Base-by-base conservation (phyloP, 441 rosid genomes). In the Euphorbia celastroides region DNA sequence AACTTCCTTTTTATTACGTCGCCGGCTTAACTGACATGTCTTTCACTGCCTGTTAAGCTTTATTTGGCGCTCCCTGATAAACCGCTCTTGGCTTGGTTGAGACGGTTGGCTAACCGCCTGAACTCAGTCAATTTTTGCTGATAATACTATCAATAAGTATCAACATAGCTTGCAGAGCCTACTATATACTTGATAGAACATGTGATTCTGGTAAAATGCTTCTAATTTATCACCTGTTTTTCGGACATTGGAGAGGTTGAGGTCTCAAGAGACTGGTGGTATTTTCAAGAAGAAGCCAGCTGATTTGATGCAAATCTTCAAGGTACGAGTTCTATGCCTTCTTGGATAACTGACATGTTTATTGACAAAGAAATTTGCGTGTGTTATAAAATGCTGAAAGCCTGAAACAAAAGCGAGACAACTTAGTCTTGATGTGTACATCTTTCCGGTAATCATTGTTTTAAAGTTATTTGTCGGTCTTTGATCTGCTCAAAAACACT, bases 231-330 rank as follows among this genome's bases (percentile, higher is more conserved):
- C 16, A 16, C 41, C 58, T 65, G 2, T 62, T 74, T 74, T 69
- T 54, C 87, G 92, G 99, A 89, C 95, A 57, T 92, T 95, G 99
- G 99, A 95, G 80, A 87, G 97, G 74, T 78, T 92, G 77, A 87
- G 99, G 77, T 83, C 82, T 75, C 78, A 84, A 5, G 98, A 92
- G 79, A 83, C 84, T 73, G 88, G 97, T 71, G 88, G 97, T 71
- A 79, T 87, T 57, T 94, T 94, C 75, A 34, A 34, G 38, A 93
- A 78, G 79, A 94, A 87, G 79, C 99, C 99, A 31, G 79, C 89
- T 54, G 98, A 95, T 79, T 72, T 92, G 38, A 88, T 95, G 94
- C 99, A 92, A 81, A 92, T 95, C 42, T 90, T 95, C 78, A 80
- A 89, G 96, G 99, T 95, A 84, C 78, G 67, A 11, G 2, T 57